Percentiles rank a stretch among this genome's conserved stretches.
phyloP scores from a whole-genome alignment of 2,329 filamentous ascomycete species.

The Xylaria sp. region DNA sequence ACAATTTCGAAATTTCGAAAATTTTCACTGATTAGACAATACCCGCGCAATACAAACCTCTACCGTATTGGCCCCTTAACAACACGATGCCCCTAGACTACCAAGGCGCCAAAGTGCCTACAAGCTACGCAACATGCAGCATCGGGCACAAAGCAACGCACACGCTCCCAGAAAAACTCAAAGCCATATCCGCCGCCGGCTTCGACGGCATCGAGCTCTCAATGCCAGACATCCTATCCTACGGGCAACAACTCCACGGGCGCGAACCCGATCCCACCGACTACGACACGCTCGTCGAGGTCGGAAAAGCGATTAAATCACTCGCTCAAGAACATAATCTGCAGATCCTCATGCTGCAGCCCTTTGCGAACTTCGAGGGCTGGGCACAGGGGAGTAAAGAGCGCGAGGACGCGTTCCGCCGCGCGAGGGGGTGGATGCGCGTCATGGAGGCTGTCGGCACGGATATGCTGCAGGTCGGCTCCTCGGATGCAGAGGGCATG shows the following conservation, averaged over 20 bases:
- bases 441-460: conserved; percentile 78
- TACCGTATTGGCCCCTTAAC: neutral
- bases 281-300: conserved; percentile 66
- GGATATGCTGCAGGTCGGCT: conserved; percentile 75
- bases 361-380: conserved; percentile 81
- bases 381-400: conserved; percentile 70
- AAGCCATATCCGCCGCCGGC: conserved; percentile 71
- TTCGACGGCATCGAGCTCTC: conserved; percentile 75
- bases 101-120: conserved; percentile 42
- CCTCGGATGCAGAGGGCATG: conserved; percentile 71
- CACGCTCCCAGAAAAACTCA: conserved; percentile 68
- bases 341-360: conserved; percentile 77
- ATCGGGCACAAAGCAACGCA: conserved; percentile 52
- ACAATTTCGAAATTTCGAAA: neutral
- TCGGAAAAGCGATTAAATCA: conserved; percentile 64
- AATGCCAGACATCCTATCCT: conserved; percentile 76
- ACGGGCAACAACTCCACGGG: conserved; percentile 62
- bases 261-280: conserved; percentile 66
- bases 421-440: conserved; percentile 73
- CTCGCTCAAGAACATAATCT: conserved; percentile 66
- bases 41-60: neutral
- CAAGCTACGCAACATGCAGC: conserved; percentile 49
- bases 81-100: conserved; percentile 45
- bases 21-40: neutral
- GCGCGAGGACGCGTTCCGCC: conserved; percentile 69